Conservation (phyloP, 2,329 filamentous ascomycete genomes). For the Monosporascus sp. region DNA sequence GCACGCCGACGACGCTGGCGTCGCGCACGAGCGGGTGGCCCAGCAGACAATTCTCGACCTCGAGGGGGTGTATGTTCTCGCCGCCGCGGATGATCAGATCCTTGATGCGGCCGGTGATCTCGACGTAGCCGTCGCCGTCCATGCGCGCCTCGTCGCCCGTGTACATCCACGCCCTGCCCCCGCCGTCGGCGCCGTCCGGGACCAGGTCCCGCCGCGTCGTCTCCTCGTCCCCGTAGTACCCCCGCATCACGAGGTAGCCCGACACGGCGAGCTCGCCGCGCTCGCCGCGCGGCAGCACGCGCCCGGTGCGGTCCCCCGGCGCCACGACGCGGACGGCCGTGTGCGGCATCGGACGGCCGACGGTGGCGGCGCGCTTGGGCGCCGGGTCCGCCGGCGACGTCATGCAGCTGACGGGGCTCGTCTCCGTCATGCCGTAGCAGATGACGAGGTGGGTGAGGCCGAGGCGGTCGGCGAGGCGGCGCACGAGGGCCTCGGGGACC, state of each 20-base stretch:
- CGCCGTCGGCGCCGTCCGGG: constrained; percentile 38
- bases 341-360: constrained; percentile 81
- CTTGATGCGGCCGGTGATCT: constrained; percentile 88
- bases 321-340: constrained; percentile 73
- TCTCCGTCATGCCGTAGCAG: constrained; percentile 97
- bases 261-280: constrained; percentile 76
- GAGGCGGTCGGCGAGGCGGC: constrained; percentile 63
- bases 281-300: constrained; percentile 57
- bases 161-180: constrained; percentile 73
- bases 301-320: constrained; percentile 48
- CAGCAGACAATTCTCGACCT: constrained; percentile 85
- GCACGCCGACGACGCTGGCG: constrained; percentile 76
- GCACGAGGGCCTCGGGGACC: constrained; percentile 81
- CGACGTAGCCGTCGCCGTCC: constrained; percentile 76
- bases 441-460: constrained; percentile 82
- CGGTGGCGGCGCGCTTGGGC: constrained; percentile 65
- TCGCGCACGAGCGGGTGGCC: constrained; percentile 66
- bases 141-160: constrained; percentile 89
- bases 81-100: constrained; percentile 93
- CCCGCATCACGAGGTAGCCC: constrained; percentile 87
- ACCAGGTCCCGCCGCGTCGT: constrained; percentile 63
- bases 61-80: constrained; percentile 92
- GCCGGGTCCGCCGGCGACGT: constrained; percentile 72
- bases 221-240: constrained; percentile 74
- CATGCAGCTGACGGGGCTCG: constrained; percentile 73